A percentile compares a stretch with the other conserved stretches of the same genome.
These are phyloP conservation scores for Colletotrichum noveboracense DNA, from an alignment of 2,329 filamentous ascomycete species.

Conservation along the genomic window DNA sequence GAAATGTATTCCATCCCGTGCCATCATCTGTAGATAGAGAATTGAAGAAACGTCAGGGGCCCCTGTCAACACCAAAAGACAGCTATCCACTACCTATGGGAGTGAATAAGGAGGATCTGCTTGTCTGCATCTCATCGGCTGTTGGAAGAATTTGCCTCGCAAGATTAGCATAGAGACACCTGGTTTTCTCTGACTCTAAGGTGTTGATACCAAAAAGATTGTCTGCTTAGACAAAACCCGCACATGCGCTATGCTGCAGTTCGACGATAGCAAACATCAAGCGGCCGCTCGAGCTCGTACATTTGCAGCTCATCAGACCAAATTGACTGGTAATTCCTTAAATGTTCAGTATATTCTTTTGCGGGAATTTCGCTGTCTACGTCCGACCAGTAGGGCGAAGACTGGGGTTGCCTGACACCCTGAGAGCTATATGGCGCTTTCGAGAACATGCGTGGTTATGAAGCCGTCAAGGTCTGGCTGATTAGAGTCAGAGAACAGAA, in stretches of 20 bases:
- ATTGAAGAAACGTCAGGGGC: too few species aligned
- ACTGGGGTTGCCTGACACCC: not conserved
- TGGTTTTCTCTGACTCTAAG: not conserved
- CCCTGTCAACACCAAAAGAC: too few species aligned
- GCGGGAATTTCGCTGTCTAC: rapidly evolving
- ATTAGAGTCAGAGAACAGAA: rapidly evolving
- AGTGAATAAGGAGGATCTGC: not conserved
- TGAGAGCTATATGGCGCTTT: not conserved
- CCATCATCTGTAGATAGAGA: too few species aligned
- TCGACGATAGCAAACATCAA: too few species aligned
- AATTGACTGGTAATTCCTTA: too few species aligned
- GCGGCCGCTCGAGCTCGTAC: too few species aligned
- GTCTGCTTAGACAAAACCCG: rapidly evolving
- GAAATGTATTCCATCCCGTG: too few species aligned
- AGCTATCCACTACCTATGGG: too few species aligned
- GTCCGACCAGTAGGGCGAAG: not conserved
- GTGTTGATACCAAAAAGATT: too few species aligned
- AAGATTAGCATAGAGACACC: rapidly evolving
- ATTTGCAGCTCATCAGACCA: too few species aligned
- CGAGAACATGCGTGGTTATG: not conserved
- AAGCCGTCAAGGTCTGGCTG: not conserved
- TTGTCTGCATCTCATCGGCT: not conserved
- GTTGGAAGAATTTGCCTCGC: rapidly evolving
- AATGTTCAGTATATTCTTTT: too few species aligned
- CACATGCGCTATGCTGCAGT: too few species aligned